A percentile compares a stretch with the other conserved stretches of the same genome.
These are phyloP conservation scores for Malassezia restricta DNA, from an alignment of 1,284 basidiomycete species.

Conservation along the genomic window DNA sequence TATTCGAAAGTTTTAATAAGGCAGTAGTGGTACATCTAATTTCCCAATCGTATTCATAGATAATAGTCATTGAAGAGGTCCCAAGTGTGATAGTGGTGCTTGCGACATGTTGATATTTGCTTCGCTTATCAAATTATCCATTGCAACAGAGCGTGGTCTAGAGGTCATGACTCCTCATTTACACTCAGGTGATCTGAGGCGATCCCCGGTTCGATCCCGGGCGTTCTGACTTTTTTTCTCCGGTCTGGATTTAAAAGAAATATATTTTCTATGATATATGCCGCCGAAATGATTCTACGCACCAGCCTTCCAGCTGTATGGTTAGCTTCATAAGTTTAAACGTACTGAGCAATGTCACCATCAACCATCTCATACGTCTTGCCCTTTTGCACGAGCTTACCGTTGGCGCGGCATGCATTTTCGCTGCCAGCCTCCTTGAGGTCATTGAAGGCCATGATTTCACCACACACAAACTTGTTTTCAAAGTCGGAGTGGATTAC, in stretches of 20 bases:
- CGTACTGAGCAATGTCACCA: constrained; percentile 38
- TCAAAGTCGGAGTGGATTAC: constrained; percentile 94
- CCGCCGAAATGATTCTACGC: constrained; percentile 1
- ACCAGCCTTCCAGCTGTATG: constrained; percentile 24
- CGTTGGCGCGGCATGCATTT: constrained; percentile 79
- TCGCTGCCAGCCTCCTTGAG: constrained; percentile 85
- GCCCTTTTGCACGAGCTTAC: constrained; percentile 89
- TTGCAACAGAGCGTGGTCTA: constrained; percentile 18
- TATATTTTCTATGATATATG: neutral
- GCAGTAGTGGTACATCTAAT: neutral
- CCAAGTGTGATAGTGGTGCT: neutral
- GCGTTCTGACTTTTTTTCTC: constrained; percentile 17
- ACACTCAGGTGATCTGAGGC: constrained; percentile 14
- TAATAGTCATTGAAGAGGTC: neutral
- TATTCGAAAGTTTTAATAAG: neutral
- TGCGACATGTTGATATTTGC: neutral
- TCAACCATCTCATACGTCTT: constrained; percentile 69
- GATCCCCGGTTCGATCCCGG: constrained; percentile 21
- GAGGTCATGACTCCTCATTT: constrained; percentile 20
- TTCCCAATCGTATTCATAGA: neutral
- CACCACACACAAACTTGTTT: constrained; percentile 98
- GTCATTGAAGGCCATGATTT: constrained; percentile 88
- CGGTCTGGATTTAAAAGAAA: neutral
- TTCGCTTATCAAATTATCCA: neutral
- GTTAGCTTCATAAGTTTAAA: neutral